Evolutionary conservation across 192 early-diverging fungal species (phyloP), one percentile per base, ranked within the genome.

Genomic region (Backusella tarrabulga): DNA sequence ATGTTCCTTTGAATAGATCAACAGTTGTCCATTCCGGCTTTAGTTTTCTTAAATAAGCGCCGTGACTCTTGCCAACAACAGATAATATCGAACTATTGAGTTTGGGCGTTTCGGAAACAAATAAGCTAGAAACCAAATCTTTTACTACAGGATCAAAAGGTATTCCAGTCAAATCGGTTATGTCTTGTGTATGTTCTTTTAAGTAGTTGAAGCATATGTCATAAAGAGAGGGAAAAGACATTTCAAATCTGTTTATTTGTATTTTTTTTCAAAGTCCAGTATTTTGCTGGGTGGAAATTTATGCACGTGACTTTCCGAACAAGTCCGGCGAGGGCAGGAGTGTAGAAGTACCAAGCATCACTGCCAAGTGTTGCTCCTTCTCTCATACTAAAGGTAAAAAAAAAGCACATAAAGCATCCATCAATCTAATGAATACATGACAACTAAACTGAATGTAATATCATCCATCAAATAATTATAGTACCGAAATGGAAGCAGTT

Each of bases 401-500:
- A 60, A 60, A 60, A 21, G 23, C 54, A 60, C 54, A 60, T 60
- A 60, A 60, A 60, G n/a, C 54, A 60, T 60, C 54, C 54, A 60
- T 60, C 54, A 60, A 60, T 60, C n/a, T 21, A 26, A 23, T 50
- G 19, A 12, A 23, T 50, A 50, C n/a, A n/a, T 50, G 19, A 50
- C 46, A 60, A 60, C 54, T 60, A 60, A 60, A 60, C 54, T 60
- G 9, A 60, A 60, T 60, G 21, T 60, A 21, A 60, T 23, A 60
- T 60, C 54, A 60, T 60, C 54, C 54, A 60, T 60, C 54, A 21
- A 23, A 23, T 60, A 60, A 23, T 23, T 60, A 26, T 23, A 60
- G 54, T 60, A 71, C 70, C 70, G 70, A 71, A 71, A 86, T 88
- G 76, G 88, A 91, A 83, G 89, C 91, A 75, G 93, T 94, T 71